Conservation (phyloP, 2,329 filamentous ascomycete species). For the Fusarium floridanum region DNA sequence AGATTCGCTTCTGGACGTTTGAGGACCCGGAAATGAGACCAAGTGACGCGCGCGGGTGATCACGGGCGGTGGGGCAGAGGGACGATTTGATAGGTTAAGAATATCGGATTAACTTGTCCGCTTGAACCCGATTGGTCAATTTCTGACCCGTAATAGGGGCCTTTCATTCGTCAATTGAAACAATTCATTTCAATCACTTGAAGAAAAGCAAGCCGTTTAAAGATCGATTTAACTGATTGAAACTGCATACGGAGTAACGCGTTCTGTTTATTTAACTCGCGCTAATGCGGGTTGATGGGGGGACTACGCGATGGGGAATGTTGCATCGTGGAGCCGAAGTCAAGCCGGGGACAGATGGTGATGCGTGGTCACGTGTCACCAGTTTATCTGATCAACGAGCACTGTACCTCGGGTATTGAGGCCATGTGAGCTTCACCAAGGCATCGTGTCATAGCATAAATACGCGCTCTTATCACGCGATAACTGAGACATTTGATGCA, state of each 20-base stretch:
- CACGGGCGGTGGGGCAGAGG: neutral
- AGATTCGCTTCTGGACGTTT: constrained; percentile 4
- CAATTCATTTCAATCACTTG: neutral
- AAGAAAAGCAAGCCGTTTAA: neutral
- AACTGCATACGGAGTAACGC: neutral
- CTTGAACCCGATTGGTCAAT: neutral
- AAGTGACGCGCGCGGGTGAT: neutral
- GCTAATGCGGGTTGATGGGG: neutral
- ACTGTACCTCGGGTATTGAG: neutral
- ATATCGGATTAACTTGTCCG: neutral
- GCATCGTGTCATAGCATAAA: neutral
- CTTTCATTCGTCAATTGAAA: neutral
- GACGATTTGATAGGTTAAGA: neutral
- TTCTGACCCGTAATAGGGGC: neutral
- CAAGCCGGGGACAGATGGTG: neutral
- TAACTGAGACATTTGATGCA: too few species aligned
- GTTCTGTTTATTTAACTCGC: neutral
- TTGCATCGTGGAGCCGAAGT: neutral
- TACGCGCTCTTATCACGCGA: too few species aligned
- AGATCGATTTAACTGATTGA: neutral
- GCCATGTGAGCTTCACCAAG: neutral
- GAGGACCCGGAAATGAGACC: neutral
- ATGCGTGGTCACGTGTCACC: neutral
- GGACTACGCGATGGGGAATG: neutral
- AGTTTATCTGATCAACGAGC: neutral